Conservation (phyloP, 2,329 filamentous ascomycete species). For the Clonostachys rosea region DNA sequence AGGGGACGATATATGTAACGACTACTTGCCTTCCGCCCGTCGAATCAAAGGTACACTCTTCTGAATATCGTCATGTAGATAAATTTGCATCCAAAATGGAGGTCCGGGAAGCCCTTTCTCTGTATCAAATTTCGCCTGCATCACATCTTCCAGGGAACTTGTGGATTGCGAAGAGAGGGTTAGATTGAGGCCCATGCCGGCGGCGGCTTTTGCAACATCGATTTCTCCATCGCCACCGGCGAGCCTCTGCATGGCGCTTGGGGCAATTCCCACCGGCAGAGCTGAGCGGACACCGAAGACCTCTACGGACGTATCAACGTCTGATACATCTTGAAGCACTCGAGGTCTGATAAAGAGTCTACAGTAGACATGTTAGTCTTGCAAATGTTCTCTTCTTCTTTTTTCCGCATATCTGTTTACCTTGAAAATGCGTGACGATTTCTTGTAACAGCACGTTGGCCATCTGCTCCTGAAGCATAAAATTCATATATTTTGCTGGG, state of each 20-base stretch:
- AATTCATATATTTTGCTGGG: conserved; percentile 4
- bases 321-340: neutral
- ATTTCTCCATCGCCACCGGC: conserved; percentile 1
- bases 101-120: conserved; percentile 9
- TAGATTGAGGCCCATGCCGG: neutral
- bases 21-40: conserved; percentile 15
- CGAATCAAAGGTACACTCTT: conserved; percentile 12
- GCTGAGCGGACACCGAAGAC: neutral
- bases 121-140: neutral
- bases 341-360: conserved; percentile 2
- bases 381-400: neutral
- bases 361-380: neutral
- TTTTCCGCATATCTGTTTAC: neutral
- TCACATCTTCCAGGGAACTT: conserved; percentile 1
- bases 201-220: neutral
- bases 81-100: conserved; percentile 23
- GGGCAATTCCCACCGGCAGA: conserved; percentile 1
- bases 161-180: conserved; percentile 2
- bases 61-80: conserved; percentile 6
- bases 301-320: neutral
- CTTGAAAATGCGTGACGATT: neutral
- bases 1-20: neutral
- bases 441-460: neutral
- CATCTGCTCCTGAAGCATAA: conserved; percentile 4
- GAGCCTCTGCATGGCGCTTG: conserved; percentile 2